Conservation (phyloP, 2,329 filamentous ascomycete genomes). For the Fusarium foetens region DNA sequence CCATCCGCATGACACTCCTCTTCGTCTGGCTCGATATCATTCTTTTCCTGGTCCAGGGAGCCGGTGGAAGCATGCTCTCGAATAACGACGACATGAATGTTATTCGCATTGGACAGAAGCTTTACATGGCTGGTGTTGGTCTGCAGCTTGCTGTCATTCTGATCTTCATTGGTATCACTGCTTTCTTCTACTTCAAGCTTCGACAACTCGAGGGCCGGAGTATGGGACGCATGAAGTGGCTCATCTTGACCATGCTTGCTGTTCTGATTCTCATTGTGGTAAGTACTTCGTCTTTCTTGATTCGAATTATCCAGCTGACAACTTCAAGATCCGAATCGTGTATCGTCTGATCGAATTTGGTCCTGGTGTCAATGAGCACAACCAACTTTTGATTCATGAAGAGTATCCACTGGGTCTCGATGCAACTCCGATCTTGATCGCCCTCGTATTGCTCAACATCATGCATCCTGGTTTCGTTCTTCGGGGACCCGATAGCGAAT, state of each 20-base stretch:
- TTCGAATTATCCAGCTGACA: slow-evolving; percentile 5
- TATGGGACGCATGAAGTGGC: slow-evolving; percentile 47
- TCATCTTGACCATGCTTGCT: slow-evolving; percentile 49
- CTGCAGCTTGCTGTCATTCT: slow-evolving; percentile 52
- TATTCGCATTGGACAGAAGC: slow-evolving; percentile 49
- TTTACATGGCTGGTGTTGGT: slow-evolving; percentile 54
- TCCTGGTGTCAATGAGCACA: slow-evolving; percentile 54
- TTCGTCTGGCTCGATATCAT: slow-evolving; percentile 61
- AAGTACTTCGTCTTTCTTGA: slow-evolving; percentile 20
- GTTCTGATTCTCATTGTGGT: slow-evolving; percentile 52
- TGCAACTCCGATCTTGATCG: slow-evolving; percentile 66
- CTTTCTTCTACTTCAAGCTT: slow-evolving; percentile 49
- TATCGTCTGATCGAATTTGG: slow-evolving; percentile 69
- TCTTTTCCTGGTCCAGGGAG: slow-evolving; percentile 58
- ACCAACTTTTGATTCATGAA: slow-evolving; percentile 61
- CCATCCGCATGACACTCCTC: slow-evolving; percentile 53
- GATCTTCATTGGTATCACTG: slow-evolving; percentile 51
- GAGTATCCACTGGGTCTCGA: slow-evolving; percentile 63
- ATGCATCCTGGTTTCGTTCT: slow-evolving; percentile 61
- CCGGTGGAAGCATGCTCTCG: slow-evolving; percentile 52
- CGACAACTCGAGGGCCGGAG: slow-evolving; percentile 33
- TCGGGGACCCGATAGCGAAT: slow-evolving; percentile 57
- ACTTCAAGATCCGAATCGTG: slow-evolving; percentile 62
- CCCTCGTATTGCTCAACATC: slow-evolving; percentile 53
- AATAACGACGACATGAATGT: slow-evolving; percentile 37